Evolutionary conservation across 345 rosid species (phyloP), one percentile per base, ranked within the genome.

Genomic region (Gossypioides kirkii): DNA sequence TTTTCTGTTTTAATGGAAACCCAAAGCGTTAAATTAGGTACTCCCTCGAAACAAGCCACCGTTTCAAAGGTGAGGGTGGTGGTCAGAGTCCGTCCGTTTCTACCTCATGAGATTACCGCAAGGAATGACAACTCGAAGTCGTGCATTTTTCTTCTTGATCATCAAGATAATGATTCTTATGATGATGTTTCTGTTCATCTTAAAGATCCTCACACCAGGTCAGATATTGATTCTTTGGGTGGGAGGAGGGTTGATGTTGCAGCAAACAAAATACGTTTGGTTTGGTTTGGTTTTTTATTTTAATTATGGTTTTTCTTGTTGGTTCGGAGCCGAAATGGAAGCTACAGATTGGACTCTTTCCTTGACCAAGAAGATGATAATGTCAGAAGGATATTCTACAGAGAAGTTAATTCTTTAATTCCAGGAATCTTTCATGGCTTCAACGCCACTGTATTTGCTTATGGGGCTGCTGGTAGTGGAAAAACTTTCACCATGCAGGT

Each of bases 401-500:
- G 60, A 69, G 99, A 95, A 86, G 96, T 93, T 46, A 84, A 61
- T 2, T 87, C 93, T 61, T 74, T 95, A 79, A 84, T 95, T 79
- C 80, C 81, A 0, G 91, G 90, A n/a, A 20, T 91, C 14, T 91
- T 91, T 52, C 77, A 74, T 3, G 97, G 97, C 66, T 83, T 79
- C 70, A 93, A 91, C 56, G 91, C 97, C 20, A 90, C 98, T 0
- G 94, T 90, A n/a, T 91, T 93, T 68, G 96, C 97, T 59, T 95
- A 88, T 76, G 99, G 99, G 38, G 99, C 96, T 50, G 88, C 98
- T 3, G 98, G 98, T 42, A 95, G 97, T 55, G 99, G 97, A 38
- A 95, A 95, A 79, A 95, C 98, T 8, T 95, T 80, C 73, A 87
- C 97, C 0, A 95, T 95, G 99, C 99, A 89, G 98, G 99, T 92